A percentile compares a stretch with the other conserved stretches of the same genome.
Evolutionary conservation across 2,329 filamentous ascomycete species (phyloP).

Genomic region (Aspergillus sp.): DNA sequence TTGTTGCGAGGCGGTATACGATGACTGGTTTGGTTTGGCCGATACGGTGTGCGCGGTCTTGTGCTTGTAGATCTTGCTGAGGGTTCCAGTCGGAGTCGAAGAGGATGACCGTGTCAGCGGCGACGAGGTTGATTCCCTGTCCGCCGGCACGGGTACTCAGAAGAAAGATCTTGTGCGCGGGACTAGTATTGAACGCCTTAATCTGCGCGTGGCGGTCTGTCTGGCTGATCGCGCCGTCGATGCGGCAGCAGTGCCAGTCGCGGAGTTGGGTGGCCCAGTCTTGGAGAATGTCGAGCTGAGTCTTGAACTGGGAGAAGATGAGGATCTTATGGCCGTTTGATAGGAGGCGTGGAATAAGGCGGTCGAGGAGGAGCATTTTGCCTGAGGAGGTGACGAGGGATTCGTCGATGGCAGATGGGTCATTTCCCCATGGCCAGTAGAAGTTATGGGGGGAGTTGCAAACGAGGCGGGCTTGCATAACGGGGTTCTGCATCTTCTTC

Average conservation of each 20-base stretch:
- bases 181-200: conserved; percentile 61
- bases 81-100: conserved; percentile 94
- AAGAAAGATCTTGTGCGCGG: conserved; percentile 68
- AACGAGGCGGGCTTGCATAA: conserved; percentile 84
- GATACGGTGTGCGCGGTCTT: conserved; percentile 91
- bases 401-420: conserved; percentile 62
- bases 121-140: conserved; percentile 88
- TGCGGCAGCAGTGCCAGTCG: conserved; percentile 75
- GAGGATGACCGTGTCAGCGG: conserved; percentile 84
- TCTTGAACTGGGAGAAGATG: conserved; percentile 95
- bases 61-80: conserved; percentile 92
- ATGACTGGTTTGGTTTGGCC: conserved; percentile 88
- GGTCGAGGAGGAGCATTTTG: conserved; percentile 92
- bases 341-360: conserved; percentile 71
- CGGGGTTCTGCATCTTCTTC: conserved; percentile 87
- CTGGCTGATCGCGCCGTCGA: conserved; percentile 82
- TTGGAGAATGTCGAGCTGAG: conserved; percentile 81
- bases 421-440: conserved; percentile 77
- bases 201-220: conserved; percentile 64
- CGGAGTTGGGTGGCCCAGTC: conserved; percentile 77
- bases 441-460: conserved; percentile 97
- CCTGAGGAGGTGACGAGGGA: conserved; percentile 79
- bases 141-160: conserved; percentile 87
- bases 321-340: conserved; percentile 75
- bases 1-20: conserved; percentile 87